Percentiles rank a stretch among this genome's conserved stretches.
Evolutionary conservation across 371 early-diverging fungal species (phyloP).

Genomic region (Rhizopus sp.): DNA sequence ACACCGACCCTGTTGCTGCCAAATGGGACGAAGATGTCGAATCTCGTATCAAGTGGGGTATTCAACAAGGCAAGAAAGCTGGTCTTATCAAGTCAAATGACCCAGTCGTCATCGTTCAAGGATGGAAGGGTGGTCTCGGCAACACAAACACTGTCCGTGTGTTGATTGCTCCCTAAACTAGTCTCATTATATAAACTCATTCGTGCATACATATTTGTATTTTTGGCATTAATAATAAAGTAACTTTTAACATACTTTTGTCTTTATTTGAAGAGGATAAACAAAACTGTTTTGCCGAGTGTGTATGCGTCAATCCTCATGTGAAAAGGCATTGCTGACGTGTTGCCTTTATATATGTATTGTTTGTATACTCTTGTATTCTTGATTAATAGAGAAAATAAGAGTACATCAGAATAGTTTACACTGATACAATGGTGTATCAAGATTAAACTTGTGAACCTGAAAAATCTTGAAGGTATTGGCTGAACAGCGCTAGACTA

Average conservation of each 20-base stretch:
- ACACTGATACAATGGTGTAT: too few species aligned
- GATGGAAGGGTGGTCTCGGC: slow-evolving; percentile 79
- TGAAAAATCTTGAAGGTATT: too few species aligned
- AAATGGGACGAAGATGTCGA: slow-evolving; percentile 90
- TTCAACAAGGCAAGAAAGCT: slow-evolving; percentile 64
- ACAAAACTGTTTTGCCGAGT: too few species aligned
- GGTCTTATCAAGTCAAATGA: slow-evolving; percentile 68
- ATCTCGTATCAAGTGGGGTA: slow-evolving; percentile 76
- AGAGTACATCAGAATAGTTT: too few species aligned
- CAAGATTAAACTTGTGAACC: too few species aligned
- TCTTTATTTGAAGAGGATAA: too few species aligned
- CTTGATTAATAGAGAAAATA: too few species aligned
- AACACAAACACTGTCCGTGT: slow-evolving; percentile 87
- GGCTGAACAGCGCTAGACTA: too few species aligned
- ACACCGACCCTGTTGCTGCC: slow-evolving; percentile 50
- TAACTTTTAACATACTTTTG: background rate
- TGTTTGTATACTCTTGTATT: too few species aligned
- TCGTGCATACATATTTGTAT: slow-evolving; percentile 3
- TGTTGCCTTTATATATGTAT: too few species aligned
- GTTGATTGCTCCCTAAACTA: slow-evolving; percentile 43
- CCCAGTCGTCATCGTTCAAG: slow-evolving; percentile 77
- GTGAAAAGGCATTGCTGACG: too few species aligned
- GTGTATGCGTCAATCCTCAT: too few species aligned
- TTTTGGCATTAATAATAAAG: background rate
- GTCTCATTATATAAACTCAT: slow-evolving; percentile 2